Conservation (phyloP, 371 early-diverging fungal genomes). For the Mucor irregularis region DNA sequence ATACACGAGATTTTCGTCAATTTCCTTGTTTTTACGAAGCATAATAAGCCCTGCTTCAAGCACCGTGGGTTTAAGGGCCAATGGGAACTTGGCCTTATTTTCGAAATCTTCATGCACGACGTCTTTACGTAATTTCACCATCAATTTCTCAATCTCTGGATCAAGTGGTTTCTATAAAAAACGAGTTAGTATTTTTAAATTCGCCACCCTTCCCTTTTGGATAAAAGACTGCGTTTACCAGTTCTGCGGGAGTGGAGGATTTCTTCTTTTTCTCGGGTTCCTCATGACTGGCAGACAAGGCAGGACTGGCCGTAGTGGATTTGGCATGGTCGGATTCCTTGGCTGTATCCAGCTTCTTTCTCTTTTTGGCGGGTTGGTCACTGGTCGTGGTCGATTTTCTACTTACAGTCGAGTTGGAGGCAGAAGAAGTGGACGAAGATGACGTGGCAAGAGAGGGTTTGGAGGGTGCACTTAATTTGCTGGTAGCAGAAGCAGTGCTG, state of each 20-base stretch:
- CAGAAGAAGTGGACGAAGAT: too few relatives aligned
- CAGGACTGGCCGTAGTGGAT: background rate
- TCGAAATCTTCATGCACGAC: slow-evolving; percentile 35
- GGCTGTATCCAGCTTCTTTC: background rate
- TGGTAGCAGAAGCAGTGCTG: too few relatives aligned
- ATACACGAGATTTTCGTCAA: slow-evolving; percentile 45
- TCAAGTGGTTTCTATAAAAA: slow-evolving; percentile 28
- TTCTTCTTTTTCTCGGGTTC: background rate
- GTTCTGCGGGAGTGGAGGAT: background rate
- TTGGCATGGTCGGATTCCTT: too few relatives aligned
- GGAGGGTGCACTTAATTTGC: too few relatives aligned
- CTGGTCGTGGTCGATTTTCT: background rate
- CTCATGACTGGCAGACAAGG: background rate
- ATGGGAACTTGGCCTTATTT: slow-evolving; percentile 51
- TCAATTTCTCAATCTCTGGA: slow-evolving; percentile 27
- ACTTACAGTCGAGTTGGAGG: background rate
- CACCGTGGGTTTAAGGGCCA: slow-evolving; percentile 41
- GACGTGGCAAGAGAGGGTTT: too few relatives aligned
- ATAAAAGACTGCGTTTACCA: slow-evolving; percentile 18
- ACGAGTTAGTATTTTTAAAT: background rate
- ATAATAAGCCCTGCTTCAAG: slow-evolving; percentile 44
- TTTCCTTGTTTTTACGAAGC: slow-evolving; percentile 30
- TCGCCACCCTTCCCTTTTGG: background rate
- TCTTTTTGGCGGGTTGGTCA: slow-evolving; percentile 10
- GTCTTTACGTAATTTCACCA: slow-evolving; percentile 29